Percentiles rank a stretch among this genome's conserved stretches.
These are phyloP conservation scores for Candida koratica DNA, from an alignment of 805 yeast genomes.

Conservation along the genomic window DNA sequence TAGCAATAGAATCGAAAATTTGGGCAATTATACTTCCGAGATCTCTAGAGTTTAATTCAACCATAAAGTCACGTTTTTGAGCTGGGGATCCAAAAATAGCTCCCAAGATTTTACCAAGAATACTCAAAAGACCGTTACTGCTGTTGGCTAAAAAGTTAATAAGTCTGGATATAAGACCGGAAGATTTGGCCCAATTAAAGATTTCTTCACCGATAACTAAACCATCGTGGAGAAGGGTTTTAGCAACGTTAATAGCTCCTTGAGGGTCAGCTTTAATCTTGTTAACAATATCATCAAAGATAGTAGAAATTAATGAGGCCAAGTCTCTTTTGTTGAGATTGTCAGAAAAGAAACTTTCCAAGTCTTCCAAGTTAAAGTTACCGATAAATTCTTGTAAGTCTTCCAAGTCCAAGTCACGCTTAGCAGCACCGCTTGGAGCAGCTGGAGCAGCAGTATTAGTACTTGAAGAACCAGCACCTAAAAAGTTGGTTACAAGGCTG, in stretches of 20 bases:
- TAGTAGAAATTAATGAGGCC: slow-evolving; percentile 22
- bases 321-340: slow-evolving; percentile 32
- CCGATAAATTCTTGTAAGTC: slow-evolving; percentile 24
- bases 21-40: slow-evolving; percentile 20
- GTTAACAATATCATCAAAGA: slow-evolving; percentile 28
- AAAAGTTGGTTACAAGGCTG: slow-evolving; percentile 21
- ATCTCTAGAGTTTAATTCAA: slow-evolving; percentile 9
- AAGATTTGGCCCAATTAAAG: slow-evolving; percentile 34
- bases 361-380: slow-evolving; percentile 2
- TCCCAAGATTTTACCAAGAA: slow-evolving; percentile 21
- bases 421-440: slow-evolving; percentile 17
- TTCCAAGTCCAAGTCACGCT: slow-evolving; percentile 14
- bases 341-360: not conserved
- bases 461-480: slow-evolving; percentile 17
- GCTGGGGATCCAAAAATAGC: slow-evolving; percentile 26
- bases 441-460: slow-evolving; percentile 18
- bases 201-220: slow-evolving; percentile 31
- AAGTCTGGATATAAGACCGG: slow-evolving; percentile 30
- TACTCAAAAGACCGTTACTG: slow-evolving; percentile 14
- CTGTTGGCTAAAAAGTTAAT: slow-evolving; percentile 27
- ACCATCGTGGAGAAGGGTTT: slow-evolving; percentile 32
- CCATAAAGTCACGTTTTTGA: not conserved
- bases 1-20: slow-evolving; percentile 26
- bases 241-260: slow-evolving; percentile 29
- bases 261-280: slow-evolving; percentile 37